These are phyloP conservation scores for Alternaria atra DNA, from an alignment of 2,329 filamentous ascomycete genomes.

Conservation along the genomic window DNA sequence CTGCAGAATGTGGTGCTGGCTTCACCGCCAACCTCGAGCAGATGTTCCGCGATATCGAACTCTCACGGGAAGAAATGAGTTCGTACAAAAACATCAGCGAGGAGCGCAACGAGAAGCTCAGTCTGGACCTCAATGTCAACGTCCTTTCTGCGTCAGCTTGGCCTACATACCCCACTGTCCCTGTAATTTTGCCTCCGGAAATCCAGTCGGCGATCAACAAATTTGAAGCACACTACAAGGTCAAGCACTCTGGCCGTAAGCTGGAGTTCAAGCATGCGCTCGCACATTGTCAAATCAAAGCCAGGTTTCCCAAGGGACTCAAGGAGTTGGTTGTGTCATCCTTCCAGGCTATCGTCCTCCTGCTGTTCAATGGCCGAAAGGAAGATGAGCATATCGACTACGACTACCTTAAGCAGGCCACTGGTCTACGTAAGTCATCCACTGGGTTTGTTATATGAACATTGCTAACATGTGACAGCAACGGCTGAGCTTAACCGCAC, in stretches of 20 bases:
- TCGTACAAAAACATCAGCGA: slow-evolving; percentile 78
- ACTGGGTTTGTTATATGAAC: neutral
- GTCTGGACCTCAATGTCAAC: slow-evolving; percentile 81
- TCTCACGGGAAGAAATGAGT: slow-evolving; percentile 91
- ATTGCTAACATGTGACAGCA: slow-evolving; percentile 53
- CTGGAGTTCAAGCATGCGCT: slow-evolving; percentile 92
- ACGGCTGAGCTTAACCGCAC: slow-evolving; percentile 86
- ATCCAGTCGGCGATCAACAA: slow-evolving; percentile 79
- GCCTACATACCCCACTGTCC: slow-evolving; percentile 86
- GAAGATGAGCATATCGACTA: slow-evolving; percentile 74
- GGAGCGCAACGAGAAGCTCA: slow-evolving; percentile 64
- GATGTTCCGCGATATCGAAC: slow-evolving; percentile 99
- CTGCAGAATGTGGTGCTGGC: slow-evolving; percentile 81
- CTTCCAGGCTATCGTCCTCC: slow-evolving; percentile 89
- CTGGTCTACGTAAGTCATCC: slow-evolving; percentile 69
- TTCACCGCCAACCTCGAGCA: slow-evolving; percentile 98
- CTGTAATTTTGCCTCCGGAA: slow-evolving; percentile 76
- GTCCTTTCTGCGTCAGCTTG: slow-evolving; percentile 91
- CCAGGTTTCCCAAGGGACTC: slow-evolving; percentile 77
- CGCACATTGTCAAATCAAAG: slow-evolving; percentile 88
- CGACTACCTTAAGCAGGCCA: slow-evolving; percentile 75
- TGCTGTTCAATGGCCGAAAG: slow-evolving; percentile 83
- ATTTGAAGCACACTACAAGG: slow-evolving; percentile 87
- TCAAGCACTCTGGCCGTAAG: slow-evolving; percentile 86
- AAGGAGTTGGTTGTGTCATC: slow-evolving; percentile 93